Evolutionary conservation across 2,329 filamentous ascomycete species (phyloP), one percentile per base, ranked within the genome.

Genomic region (Aaosphaeria arxii): DNA sequence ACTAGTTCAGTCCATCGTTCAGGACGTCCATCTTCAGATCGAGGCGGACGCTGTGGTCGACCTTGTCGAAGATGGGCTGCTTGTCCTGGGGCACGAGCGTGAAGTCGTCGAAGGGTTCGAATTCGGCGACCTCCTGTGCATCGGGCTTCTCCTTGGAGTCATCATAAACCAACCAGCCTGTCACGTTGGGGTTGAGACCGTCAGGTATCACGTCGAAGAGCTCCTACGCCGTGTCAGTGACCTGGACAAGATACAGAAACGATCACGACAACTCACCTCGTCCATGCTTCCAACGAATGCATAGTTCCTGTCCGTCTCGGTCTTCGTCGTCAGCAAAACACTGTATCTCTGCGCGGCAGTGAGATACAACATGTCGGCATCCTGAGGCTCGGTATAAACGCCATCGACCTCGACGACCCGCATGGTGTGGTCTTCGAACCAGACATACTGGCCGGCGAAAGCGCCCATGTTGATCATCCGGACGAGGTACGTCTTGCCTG

Each of bases 51-150:
- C 74, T 75, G 53, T 83, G 77, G 66, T 87, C 82, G 0, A 88
- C 84, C 6, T 83, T 73, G 1, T 78, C 76, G 5, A 85, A 77
- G 3, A 86, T 73, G 6, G 77, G 71, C 67, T 82, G 73, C 41
- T 81, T 79, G 61, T 95, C 89, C 46, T 80, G 76, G 0, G 91
- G 87, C 1, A 86, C 77, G 0, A 95, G 78, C 0, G 71, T 77
- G 53, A 87, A 83, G 62, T 95, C 91, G 58, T 96, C 89, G 49
- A 87, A 85, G 1, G 84, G 79, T 28, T 85, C 71, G 42, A 89
- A 83, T 9, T 81, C 78, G 40, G 85, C 76, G 3, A 91, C 63
- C 0, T 76, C 49, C 0, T 79, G 76, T 1, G 88, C 74, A 0
- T 74, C 63, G 5, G 75, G 77, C 41, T 75, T 69, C 0, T 69